A percentile compares a stretch with the other conserved stretches of the same genome.
Conservation (phyloP, 2,329 filamentous ascomycete genomes). For the Bipolaris zeicola region DNA sequence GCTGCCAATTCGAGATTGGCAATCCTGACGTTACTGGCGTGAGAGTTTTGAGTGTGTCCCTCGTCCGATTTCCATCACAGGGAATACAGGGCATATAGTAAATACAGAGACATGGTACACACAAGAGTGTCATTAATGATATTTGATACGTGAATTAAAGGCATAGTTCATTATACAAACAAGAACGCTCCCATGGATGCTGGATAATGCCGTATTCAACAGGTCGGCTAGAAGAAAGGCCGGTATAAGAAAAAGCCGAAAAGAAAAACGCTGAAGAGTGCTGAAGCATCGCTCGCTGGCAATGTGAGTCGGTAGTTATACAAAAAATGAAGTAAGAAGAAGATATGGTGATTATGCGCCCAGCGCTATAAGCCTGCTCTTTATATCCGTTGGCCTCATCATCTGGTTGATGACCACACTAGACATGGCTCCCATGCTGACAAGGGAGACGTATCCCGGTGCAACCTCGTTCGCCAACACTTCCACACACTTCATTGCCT, state of each 20-base stretch:
- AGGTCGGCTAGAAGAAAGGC: background rate
- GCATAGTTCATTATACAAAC: background rate
- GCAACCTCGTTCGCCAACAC: slow-evolving; percentile 53
- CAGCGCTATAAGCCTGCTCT: slow-evolving; percentile 38
- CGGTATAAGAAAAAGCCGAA: background rate
- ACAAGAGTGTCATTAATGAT: background rate
- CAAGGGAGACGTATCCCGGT: slow-evolving; percentile 51
- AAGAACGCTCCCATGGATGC: background rate
- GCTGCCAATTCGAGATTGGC: no score
- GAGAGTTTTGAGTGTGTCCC: no score
- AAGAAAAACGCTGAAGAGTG: background rate
- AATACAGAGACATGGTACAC: background rate
- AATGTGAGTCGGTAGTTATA: background rate
- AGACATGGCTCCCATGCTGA: slow-evolving; percentile 48
- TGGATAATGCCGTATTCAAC: background rate
- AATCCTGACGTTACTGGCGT: no score
- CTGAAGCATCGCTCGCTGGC: background rate
- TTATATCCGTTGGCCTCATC: slow-evolving; percentile 43
- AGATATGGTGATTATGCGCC: slow-evolving; percentile 21
- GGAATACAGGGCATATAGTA: no score
- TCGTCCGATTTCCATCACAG: no score
- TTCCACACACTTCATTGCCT: slow-evolving; percentile 51
- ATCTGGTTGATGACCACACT: slow-evolving; percentile 52
- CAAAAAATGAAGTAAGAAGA: background rate
- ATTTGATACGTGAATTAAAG: background rate